Evolutionary conservation across 2,329 filamentous ascomycete genomes (phyloP).

Genomic region (Chrysosporium queenslandicum): DNA sequence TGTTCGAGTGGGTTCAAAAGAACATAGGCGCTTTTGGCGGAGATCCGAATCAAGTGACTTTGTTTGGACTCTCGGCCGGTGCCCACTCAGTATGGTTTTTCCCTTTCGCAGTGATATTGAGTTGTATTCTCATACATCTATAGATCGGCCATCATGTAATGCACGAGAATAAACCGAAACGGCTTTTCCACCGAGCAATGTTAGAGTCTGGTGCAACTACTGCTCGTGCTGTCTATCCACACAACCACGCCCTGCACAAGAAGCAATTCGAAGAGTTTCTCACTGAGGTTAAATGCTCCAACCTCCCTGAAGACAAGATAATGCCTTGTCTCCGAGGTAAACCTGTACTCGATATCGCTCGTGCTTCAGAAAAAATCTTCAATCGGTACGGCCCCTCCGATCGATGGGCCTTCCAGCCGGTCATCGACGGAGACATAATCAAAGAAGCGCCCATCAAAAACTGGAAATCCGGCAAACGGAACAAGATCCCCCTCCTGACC

Average conservation of each 20-base stretch:
- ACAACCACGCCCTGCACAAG: slow-evolving; percentile 34
- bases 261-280: slow-evolving; percentile 39
- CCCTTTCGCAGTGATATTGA: background rate
- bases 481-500: slow-evolving; percentile 54
- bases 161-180: slow-evolving; percentile 27
- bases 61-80: slow-evolving; percentile 34
- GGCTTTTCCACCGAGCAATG: slow-evolving; percentile 39
- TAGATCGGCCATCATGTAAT: slow-evolving; percentile 61
- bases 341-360: slow-evolving; percentile 28
- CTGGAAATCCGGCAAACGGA: slow-evolving; percentile 46
- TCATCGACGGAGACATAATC: slow-evolving; percentile 54
- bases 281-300: slow-evolving; percentile 27
- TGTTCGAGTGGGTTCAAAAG: slow-evolving; percentile 28
- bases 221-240: slow-evolving; percentile 39
- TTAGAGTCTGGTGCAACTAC: slow-evolving; percentile 41
- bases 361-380: slow-evolving; percentile 37
- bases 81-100: slow-evolving; percentile 43
- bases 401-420: slow-evolving; percentile 56
- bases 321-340: slow-evolving; percentile 37
- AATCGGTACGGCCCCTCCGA: slow-evolving; percentile 40
- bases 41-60: slow-evolving; percentile 27
- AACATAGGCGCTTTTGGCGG: slow-evolving; percentile 25
- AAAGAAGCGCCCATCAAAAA: slow-evolving; percentile 48
- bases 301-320: slow-evolving; percentile 25
- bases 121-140: background rate